Evolutionary conservation across 2,329 filamentous ascomycete species (phyloP), one percentile per base, ranked within the genome.

Genomic region (Mollisia scopiformis): DNA sequence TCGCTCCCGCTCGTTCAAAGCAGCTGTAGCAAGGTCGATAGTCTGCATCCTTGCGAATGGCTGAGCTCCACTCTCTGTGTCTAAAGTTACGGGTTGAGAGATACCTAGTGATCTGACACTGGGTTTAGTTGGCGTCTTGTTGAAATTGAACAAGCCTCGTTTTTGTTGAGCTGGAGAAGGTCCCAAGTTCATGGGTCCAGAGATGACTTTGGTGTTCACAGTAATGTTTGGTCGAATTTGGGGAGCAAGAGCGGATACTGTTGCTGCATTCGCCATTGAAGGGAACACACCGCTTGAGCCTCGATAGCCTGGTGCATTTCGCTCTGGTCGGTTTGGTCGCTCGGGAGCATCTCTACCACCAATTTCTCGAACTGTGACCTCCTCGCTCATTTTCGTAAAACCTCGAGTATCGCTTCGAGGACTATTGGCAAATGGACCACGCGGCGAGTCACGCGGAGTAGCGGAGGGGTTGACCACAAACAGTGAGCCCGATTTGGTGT

Each of bases 381-480:
- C 64, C 28, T 58, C 60, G 37, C 47, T 61, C 43, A 68, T 58
- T 58, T 69, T 70, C 16, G 67, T 69, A 21, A 68, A 69, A 1
- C 69, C 68, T 51, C 58, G 59, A 2, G 58, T 61, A 55, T 69
- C 63, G 23, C 60, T 55, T 52, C 65, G 51, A 39, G 58, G 62
- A 50, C 61, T 64, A 8, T 54, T 39, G 31, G 64, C 63, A 31
- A 66, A 69, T 27, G 58, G 56, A 14, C 54, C 49, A 6, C 55
- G 59, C 39, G 66, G 62, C 14, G 70, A 69, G 41, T 69, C 65
- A 31, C 59, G 62, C 33, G 70, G 67, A 14, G 68, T 69, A 7
- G 62, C 49, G 4, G 71, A 73, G 28, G 68, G 71, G 41, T 74
- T 74, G 8, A 71, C 71, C 33, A 74, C 68, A 46, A 71, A 74